Percentiles rank a stretch among this genome's conserved stretches.
Evolutionary conservation across 2,329 filamentous ascomycete genomes (phyloP).

Genomic region (Colletotrichum endophyticum): DNA sequence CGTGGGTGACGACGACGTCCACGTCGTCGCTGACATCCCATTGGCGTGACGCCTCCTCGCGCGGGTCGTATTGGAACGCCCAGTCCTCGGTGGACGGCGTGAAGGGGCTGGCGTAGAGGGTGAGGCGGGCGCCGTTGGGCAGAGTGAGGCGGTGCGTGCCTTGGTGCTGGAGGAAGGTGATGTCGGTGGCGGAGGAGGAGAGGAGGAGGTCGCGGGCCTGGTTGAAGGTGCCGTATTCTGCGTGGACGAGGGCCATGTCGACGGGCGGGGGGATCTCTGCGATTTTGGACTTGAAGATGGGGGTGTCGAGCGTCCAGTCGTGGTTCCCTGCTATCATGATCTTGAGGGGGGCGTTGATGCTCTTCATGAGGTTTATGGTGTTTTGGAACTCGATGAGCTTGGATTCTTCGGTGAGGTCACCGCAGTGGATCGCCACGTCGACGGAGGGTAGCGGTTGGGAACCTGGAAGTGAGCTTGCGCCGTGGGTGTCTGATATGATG

Average conservation of each 20-base stretch:
- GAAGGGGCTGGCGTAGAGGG: slow-evolving; percentile 49
- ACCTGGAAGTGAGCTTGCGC: slow-evolving; percentile 17
- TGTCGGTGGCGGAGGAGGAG: neutral
- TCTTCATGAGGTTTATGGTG: slow-evolving; percentile 40
- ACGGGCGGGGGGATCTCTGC: neutral
- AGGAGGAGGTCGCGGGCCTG: slow-evolving; percentile 36
- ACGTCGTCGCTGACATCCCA: slow-evolving; percentile 28
- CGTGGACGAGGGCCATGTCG: neutral
- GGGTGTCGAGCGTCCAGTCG: slow-evolving; percentile 46
- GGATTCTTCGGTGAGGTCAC: slow-evolving; percentile 52
- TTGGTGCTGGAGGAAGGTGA: slow-evolving; percentile 42
- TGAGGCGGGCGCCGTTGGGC: slow-evolving; percentile 43
- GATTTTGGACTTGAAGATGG: neutral
- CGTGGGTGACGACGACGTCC: slow-evolving; percentile 39
- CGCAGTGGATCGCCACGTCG: slow-evolving; percentile 56
- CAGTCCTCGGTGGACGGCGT: slow-evolving; percentile 44
- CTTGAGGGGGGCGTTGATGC: slow-evolving; percentile 48
- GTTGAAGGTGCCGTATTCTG: slow-evolving; percentile 42
- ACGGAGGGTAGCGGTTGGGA: slow-evolving; percentile 33
- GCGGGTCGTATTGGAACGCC: slow-evolving; percentile 48
- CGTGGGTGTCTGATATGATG: slow-evolving; percentile 45
- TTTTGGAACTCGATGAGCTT: slow-evolving; percentile 42
- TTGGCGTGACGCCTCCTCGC: neutral
- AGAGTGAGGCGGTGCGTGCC: slow-evolving; percentile 44
- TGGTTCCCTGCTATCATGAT: slow-evolving; percentile 58